Base-by-base conservation (phyloP, 1,284 basidiomycete species). In the Erythrobasidium hasegawianum region DNA sequence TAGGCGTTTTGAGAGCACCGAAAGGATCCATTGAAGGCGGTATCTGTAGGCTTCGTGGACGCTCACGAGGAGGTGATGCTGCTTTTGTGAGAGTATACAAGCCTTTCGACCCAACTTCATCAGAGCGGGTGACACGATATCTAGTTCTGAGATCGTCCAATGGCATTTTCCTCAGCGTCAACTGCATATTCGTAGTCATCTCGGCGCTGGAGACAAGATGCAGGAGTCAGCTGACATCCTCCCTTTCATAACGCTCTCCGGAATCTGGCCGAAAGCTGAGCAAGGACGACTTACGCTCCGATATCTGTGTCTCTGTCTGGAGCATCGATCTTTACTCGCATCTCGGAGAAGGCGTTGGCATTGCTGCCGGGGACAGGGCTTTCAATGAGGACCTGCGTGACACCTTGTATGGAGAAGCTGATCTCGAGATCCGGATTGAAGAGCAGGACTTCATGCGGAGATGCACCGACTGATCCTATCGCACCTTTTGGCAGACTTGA, bases 181-280 rank as follows among this genome's bases (percentile, higher is more conserved):
- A 11, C 43, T 65, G 62, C 62, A 65, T 65, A 8, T 41, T 49
- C 20, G 41, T 33, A 2, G 62, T 65, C 62, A 65, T 65, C 47
- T 65, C 62, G 13, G 62, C 54, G 1, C 62, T 65, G 47, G 2
- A 9, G 5, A 20, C 33, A 33, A 33, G 33, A 33, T 11, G 33
- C 33, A 33, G n/a, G 14, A 8, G 27, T 29, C 54, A 29, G 22
- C 22, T n/a, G 33, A 26, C 4, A 38, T 40, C 38, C 33, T 33
- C 33, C 33, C 33, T 47, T 47, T 24, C n/a, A 47, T 47, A 14
- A 24, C 14, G 14, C 45, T 5, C 16, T 18, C 14, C 33, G 33
- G 16, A n/a, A 22, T 9, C 50, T 9, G 50, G 50, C 22, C 14
- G 16, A 53, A 53, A 39, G 54, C 24, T 16, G 26, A 40, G 33